phyloP scores from a whole-genome alignment of 2,329 filamentous ascomycete species.

The Trichoderma sp. region DNA sequence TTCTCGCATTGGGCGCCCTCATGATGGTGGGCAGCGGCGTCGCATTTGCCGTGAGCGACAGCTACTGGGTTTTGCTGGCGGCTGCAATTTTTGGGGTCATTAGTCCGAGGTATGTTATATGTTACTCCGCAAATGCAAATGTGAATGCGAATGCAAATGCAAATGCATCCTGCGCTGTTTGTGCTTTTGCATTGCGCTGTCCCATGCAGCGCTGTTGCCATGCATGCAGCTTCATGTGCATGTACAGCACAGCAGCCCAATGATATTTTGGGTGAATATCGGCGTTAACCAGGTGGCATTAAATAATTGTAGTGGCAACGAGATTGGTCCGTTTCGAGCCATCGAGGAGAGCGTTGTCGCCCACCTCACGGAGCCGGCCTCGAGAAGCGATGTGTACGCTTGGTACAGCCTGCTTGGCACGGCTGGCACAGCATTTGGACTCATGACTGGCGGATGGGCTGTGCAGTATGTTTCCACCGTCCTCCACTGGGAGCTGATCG shows the following conservation, averaged over 20 bases:
- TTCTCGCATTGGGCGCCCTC: constrained; percentile 53
- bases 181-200: not conserved
- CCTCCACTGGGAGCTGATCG: constrained; percentile 43
- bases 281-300: not conserved
- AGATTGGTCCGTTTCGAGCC: constrained; percentile 62
- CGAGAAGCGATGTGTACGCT: constrained; percentile 56
- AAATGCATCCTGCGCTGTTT: not conserved
- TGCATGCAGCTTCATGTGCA: not conserved
- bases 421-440: constrained; percentile 60
- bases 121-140: not conserved
- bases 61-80: constrained; percentile 57
- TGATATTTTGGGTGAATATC: not conserved
- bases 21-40: constrained; percentile 57
- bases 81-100: constrained; percentile 62
- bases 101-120: constrained; percentile 41
- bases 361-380: constrained; percentile 48
- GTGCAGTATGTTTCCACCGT: constrained; percentile 48
- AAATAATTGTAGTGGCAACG: constrained; percentile 52
- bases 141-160: not conserved
- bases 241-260: not conserved
- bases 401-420: constrained; percentile 61
- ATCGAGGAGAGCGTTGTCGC: constrained; percentile 61
- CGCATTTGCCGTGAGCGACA: constrained; percentile 51
- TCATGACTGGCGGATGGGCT: constrained; percentile 58
- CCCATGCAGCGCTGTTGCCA: not conserved